A percentile compares a stretch with the other conserved stretches of the same genome.
Evolutionary conservation across 331 rosid species (phyloP).

Genomic region (Acacia pycnantha): DNA sequence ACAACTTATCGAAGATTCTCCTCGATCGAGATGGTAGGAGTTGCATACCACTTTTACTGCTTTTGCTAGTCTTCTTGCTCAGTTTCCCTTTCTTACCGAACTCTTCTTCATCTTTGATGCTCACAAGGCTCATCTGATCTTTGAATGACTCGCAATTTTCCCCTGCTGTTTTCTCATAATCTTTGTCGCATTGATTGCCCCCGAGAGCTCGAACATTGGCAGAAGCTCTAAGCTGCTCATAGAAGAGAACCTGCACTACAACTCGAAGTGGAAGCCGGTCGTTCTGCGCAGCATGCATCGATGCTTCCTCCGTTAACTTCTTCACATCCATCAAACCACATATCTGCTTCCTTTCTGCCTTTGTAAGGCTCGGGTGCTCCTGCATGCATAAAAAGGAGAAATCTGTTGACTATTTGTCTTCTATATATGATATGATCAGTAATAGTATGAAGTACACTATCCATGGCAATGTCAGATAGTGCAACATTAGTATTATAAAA

Average conservation of each 20-base stretch:
- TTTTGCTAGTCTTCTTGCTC: slow-evolving; percentile 71
- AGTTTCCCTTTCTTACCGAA: slow-evolving; percentile 43
- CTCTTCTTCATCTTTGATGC: slow-evolving; percentile 59
- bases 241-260: slow-evolving; percentile 85
- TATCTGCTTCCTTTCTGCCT: slow-evolving; percentile 72
- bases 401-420: neutral
- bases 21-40: slow-evolving; percentile 84
- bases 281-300: slow-evolving; percentile 89
- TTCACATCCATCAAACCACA: slow-evolving; percentile 77
- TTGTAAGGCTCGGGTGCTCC: slow-evolving; percentile 74
- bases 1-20: slow-evolving; percentile 81
- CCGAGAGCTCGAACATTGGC: slow-evolving; percentile 28
- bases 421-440: neutral
- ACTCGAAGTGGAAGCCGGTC: slow-evolving; percentile 94
- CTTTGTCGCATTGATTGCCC: slow-evolving; percentile 30
- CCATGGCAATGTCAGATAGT: neutral
- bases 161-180: slow-evolving; percentile 36
- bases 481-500: neutral
- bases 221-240: slow-evolving; percentile 80
- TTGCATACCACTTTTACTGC: slow-evolving; percentile 76
- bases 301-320: slow-evolving; percentile 69
- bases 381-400: slow-evolving; percentile 28
- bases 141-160: slow-evolving; percentile 51
- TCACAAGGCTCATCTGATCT: slow-evolving; percentile 51
- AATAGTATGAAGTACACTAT: neutral